Evolutionary conservation across 2,329 filamentous ascomycete species (phyloP).

Genomic region (Cryphonectria carpinicola): DNA sequence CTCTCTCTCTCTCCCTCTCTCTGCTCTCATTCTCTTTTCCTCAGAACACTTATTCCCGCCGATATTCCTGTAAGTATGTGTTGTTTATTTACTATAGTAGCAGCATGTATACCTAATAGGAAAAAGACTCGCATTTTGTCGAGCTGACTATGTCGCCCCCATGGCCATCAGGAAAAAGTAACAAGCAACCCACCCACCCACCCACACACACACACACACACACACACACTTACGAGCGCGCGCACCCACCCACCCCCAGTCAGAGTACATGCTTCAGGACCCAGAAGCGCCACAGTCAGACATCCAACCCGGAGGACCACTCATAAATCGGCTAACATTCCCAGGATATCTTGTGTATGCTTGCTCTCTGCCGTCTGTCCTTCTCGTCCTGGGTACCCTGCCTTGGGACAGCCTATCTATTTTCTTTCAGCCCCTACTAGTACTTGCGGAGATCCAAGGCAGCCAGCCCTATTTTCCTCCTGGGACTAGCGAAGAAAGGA

Average conservation of each 20-base stretch:
- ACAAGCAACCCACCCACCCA: constrained; percentile 2
- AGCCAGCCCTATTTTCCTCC: constrained; percentile 11
- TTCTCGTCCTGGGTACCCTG: constrained; percentile 25
- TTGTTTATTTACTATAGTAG: not conserved
- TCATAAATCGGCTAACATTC: constrained; percentile 25
- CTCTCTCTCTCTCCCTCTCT: not conserved
- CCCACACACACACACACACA: no score
- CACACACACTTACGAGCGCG: not conserved
- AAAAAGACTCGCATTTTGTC: not conserved
- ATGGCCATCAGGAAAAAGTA: constrained; percentile 4
- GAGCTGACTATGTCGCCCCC: not conserved
- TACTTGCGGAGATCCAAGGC: constrained; percentile 22
- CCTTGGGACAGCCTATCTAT: constrained; percentile 23
- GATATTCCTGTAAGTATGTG: not conserved
- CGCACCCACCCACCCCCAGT: constrained; percentile 16
- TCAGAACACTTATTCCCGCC: not conserved
- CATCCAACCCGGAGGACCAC: constrained; percentile 23
- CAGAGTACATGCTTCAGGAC: constrained; percentile 17
- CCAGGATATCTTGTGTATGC: constrained; percentile 20
- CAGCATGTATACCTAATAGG: not conserved
- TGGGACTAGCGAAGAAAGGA: constrained; percentile 18
- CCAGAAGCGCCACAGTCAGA: constrained; percentile 27
- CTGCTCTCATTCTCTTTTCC: not conserved
- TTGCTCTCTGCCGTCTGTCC: constrained; percentile 18
- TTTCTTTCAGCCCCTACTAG: constrained; percentile 27